Base-by-base conservation (phyloP, 1,284 basidiomycete genomes). In the Mycena sp. region DNA sequence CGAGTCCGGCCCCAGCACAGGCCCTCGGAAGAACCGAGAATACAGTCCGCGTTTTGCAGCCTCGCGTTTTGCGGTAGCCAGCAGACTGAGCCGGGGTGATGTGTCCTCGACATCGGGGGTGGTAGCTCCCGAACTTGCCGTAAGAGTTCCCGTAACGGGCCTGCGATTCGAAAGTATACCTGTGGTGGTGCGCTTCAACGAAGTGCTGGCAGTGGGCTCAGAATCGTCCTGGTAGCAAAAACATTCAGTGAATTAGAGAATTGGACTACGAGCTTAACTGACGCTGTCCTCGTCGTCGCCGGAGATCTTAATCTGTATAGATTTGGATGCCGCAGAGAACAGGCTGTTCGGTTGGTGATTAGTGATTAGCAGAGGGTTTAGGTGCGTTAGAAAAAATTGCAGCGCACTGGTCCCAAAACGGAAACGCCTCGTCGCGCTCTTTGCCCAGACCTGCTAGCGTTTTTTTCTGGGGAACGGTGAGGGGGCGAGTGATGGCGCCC, bases 381-480 rank as follows among this genome's bases (percentile, higher is more conserved):
- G 49, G 5, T 41, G 37, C 29, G 45, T n/a, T n/a, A n/a, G 23
- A 58, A 48, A 38, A 14, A 14, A 44, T 25, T 58, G 61, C 58
- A 50, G 85, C 91, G 76, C 71, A 96, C 94, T 96, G 93, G 76
- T 98, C 95, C 95, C 95, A 98, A 85, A 97, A 98, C 49, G 94
- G 93, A 73, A 96, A 95, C 0, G 93, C 93, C 69, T 95, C 94
- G 73, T 96, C 95, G 65, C 95, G 84, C 76, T 97, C 94, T 75
- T 94, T 95, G 58, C 95, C 95, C 57, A 98, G 78, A 1, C 95
- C 95, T 17, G 86, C 79, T 21, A 96, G 81, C 5, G 85, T 92
- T 80, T 91, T 93, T 83, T 97, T 97, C 76, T 93, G 91, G 1
- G 90, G 84, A 38, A 96, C 87, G 2, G 89, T 83, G 48, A 98